Evolutionary conservation across 2,329 filamentous ascomycete genomes (phyloP).

Genomic region (Zelopaecilomyces penicillatus): DNA sequence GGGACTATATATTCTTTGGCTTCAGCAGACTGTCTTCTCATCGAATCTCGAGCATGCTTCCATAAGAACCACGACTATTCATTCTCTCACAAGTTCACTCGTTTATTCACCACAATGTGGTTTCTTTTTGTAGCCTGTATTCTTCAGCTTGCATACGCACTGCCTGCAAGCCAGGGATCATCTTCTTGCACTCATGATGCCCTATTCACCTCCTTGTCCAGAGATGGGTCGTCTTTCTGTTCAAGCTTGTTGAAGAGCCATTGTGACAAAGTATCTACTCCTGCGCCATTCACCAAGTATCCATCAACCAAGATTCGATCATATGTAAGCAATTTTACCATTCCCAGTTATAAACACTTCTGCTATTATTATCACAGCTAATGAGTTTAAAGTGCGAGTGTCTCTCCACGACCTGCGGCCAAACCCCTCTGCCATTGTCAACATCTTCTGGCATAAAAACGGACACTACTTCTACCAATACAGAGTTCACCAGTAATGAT

Average conservation of each 20-base stretch:
- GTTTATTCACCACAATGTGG: slow-evolving; percentile 4
- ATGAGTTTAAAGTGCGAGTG: slow-evolving; percentile 17
- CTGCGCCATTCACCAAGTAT: slow-evolving; percentile 20
- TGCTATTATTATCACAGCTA: neutral
- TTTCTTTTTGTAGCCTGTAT: neutral
- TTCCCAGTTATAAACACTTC: no score
- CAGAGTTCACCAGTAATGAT: no score
- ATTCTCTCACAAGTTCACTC: neutral
- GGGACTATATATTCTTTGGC: neutral
- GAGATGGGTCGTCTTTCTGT: slow-evolving; percentile 20
- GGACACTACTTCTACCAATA: no score
- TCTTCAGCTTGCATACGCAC: slow-evolving; percentile 1
- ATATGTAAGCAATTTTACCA: slow-evolving; percentile 17
- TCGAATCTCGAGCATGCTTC: neutral
- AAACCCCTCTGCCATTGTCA: slow-evolving; percentile 13
- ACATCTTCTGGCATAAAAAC: no score
- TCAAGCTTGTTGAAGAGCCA: slow-evolving; percentile 18
- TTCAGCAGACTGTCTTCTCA: neutral
- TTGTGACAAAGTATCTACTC: slow-evolving; percentile 15
- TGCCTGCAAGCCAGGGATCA: slow-evolving; percentile 5
- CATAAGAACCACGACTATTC: neutral
- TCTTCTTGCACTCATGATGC: slow-evolving; percentile 18
- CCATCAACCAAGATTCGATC: slow-evolving; percentile 21
- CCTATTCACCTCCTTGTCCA: slow-evolving; percentile 22
- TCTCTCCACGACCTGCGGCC: slow-evolving; percentile 13